A percentile compares a stretch with the other conserved stretches of the same genome.
Conservation (phyloP, 2,329 filamentous ascomycete genomes). For the Sporothrix euskadiensis region DNA sequence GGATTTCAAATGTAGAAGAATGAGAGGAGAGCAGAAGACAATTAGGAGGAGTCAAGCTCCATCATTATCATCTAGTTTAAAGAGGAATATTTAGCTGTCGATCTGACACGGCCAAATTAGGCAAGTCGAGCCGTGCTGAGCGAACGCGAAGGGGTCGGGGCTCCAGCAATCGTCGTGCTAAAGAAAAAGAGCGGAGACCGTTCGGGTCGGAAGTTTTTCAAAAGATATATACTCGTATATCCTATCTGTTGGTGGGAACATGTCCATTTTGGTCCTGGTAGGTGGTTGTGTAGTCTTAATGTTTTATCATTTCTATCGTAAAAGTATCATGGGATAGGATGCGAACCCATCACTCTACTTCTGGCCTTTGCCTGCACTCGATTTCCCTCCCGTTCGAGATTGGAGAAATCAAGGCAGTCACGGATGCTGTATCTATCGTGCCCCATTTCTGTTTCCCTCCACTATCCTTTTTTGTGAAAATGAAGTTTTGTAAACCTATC, state of each 20-base stretch:
- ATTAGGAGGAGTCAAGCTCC: background rate
- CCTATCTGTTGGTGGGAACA: background rate
- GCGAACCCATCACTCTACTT: background rate
- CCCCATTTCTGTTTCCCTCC: background rate
- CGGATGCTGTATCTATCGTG: background rate
- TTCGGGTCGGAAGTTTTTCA: background rate
- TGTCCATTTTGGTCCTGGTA: background rate
- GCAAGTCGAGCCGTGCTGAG: conserved; percentile 2
- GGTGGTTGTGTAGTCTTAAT: background rate
- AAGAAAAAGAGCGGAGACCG: background rate
- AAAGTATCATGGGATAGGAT: conserved; percentile 5
- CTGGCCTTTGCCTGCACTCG: background rate
- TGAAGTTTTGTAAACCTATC: background rate
- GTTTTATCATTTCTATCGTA: conserved; percentile 19
- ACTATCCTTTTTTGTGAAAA: conserved; percentile 3
- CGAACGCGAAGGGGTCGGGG: background rate
- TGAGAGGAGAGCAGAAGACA: background rate
- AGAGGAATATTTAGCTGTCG: background rate
- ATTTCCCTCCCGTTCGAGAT: background rate
- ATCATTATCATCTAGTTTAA: background rate
- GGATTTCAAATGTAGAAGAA: background rate
- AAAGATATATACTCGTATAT: background rate
- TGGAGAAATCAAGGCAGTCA: background rate
- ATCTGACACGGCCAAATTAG: background rate
- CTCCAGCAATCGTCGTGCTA: background rate